phyloP scores from a whole-genome alignment of 2,329 filamentous ascomycete genomes.

The Nemania serpens region DNA sequence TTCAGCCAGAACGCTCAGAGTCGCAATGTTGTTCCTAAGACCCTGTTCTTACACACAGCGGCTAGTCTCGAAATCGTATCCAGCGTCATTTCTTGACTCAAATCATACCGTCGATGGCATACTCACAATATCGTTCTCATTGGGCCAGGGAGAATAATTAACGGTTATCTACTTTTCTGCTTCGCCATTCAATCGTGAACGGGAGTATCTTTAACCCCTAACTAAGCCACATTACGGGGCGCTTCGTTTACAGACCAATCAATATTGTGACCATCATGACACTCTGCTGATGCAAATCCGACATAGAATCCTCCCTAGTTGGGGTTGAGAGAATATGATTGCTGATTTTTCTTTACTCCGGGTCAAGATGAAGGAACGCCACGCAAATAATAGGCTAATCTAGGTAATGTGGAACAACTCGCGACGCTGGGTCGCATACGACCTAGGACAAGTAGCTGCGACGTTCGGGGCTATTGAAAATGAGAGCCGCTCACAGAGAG shows the following conservation, averaged over 20 bases:
- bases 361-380: too few relatives aligned
- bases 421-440: too few relatives aligned
- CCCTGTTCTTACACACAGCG: background rate
- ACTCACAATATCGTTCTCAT: background rate
- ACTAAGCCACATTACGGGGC: constrained; percentile 2
- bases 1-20: background rate
- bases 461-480: too few relatives aligned
- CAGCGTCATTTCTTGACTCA: background rate
- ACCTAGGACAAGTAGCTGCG: too few relatives aligned
- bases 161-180: too few relatives aligned
- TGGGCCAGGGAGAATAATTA: background rate
- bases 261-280: background rate
- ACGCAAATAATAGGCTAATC: too few relatives aligned
- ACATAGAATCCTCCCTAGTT: too few relatives aligned
- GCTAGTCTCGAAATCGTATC: background rate
- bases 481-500: too few relatives aligned
- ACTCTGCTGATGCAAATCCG: too few relatives aligned
- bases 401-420: too few relatives aligned
- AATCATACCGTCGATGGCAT: background rate
- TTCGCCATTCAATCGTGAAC: background rate
- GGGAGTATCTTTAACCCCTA: background rate
- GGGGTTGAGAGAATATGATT: too few relatives aligned
- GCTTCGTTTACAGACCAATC: constrained; percentile 3
- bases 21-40: background rate
- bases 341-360: background rate